Evolutionary conservation across 495 filamentous ascomycete genomes (phyloP), one percentile per base, ranked within the genome.

Genomic region (Letharia lupina): DNA sequence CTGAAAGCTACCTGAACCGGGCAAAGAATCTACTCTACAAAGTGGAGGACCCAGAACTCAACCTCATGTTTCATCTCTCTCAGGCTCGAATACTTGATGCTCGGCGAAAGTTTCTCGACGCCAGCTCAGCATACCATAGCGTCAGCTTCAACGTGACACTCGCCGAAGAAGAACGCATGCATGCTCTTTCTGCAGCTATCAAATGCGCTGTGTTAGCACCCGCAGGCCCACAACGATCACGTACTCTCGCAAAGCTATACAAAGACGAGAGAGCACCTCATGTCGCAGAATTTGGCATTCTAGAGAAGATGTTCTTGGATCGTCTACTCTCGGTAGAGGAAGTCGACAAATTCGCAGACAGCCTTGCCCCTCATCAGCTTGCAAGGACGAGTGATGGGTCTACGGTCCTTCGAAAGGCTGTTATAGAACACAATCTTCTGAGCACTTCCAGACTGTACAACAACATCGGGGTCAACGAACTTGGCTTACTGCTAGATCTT

Each of bases 301-400:
- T 98, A 31, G 95, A 98, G 80, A 98, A 98, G 78, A 97, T 98
- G 85, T 95, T 96, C 74, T 83, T 98, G 39, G 91, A 98, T 75
- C 85, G 94, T 8, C 79, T 98, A 5, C 80, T 98, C 18, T 83
- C 81, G 11, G 83, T 88, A 4, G 84, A 83, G 28, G 94, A 98
- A 75, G 91, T 97, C 23, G 83, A 84, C 16, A 88, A 90, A 56
- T 98, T 98, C 71, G 87, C 92, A 0, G 79, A 89, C 64, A 87
- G 86, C 18, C 81, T 98, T 31, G 82, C 83, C 35, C 88, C 89
- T 15, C 94, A 98, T 75, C 94, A 98, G 77, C 84, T 96, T 0
- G 94, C 94, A 33, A 82, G 82, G 54, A 96, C 91, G 3, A 81
- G 88, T 5, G 94, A 98, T 74, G 94, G 95, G 13, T 87, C 85